phyloP scores from a whole-genome alignment of 1,139 yeast species.

The Wickerhamomyces sp. region DNA sequence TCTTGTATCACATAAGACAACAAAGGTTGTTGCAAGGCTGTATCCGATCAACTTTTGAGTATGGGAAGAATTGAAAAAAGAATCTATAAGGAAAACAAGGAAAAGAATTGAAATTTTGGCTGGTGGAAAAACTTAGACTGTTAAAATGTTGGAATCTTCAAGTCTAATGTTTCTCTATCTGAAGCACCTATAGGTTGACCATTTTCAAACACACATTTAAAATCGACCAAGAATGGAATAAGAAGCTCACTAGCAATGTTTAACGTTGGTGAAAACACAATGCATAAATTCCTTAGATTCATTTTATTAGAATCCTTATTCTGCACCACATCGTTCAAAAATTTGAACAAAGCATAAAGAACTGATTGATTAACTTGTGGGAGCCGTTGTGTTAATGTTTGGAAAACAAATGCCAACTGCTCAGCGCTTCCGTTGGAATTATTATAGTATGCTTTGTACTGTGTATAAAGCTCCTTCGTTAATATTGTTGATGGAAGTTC shows the following conservation, averaged over 20 bases:
- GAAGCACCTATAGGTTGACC: constrained; percentile 34
- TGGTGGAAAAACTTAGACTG: too few species aligned
- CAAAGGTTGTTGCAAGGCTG: too few species aligned
- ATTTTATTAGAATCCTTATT: constrained; percentile 70
- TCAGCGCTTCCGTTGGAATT: constrained; percentile 29
- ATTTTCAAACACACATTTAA: constrained; percentile 56
- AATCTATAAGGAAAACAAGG: background rate
- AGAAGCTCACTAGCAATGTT: constrained; percentile 66
- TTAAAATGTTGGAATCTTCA: constrained; percentile 31
- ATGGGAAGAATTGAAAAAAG: too few species aligned
- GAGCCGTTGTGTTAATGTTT: constrained; percentile 29
- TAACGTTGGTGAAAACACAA: constrained; percentile 83
- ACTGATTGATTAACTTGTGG: constrained; percentile 56
- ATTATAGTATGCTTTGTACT: constrained; percentile 31
- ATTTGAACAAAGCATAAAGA: constrained; percentile 60
- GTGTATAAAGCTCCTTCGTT: constrained; percentile 42
- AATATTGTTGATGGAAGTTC: constrained; percentile 65
- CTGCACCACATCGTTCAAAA: constrained; percentile 60
- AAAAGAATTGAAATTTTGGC: background rate
- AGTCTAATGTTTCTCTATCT: constrained; percentile 30
- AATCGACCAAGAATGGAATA: constrained; percentile 60
- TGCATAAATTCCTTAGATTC: constrained; percentile 75
- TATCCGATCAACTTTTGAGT: too few species aligned
- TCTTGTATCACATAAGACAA: too few species aligned
- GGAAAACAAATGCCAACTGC: constrained; percentile 29